These are phyloP conservation scores for Aspergillus ochraceus DNA, from an alignment of 2,329 filamentous ascomycete genomes.

Conservation along the genomic window DNA sequence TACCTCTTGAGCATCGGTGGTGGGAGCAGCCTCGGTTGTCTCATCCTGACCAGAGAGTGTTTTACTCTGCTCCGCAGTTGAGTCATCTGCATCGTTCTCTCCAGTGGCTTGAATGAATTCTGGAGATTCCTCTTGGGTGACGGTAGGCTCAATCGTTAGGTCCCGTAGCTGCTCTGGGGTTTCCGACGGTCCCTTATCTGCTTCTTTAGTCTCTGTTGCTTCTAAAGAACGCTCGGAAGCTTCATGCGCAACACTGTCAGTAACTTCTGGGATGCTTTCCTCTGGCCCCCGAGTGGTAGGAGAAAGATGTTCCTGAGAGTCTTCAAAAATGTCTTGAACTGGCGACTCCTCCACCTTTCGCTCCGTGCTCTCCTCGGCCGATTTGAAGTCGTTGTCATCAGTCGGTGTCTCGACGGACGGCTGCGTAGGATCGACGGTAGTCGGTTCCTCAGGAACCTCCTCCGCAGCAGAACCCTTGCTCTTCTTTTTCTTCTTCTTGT, in stretches of 20 bases:
- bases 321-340: slow-evolving; percentile 3
- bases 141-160: not conserved
- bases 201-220: not conserved
- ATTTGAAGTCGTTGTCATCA: not conserved
- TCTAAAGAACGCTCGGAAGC: not conserved
- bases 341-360: not conserved
- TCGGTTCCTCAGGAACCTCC: slow-evolving; percentile 8
- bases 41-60: not conserved
- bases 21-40: not conserved
- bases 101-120: not conserved
- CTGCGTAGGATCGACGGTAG: slow-evolving; percentile 1
- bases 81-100: not conserved
- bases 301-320: not conserved
- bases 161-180: not conserved
- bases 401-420: not conserved
- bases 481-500: slow-evolving; percentile 27
- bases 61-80: not conserved
- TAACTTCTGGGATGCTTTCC: not conserved
- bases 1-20: not conserved
- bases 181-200: not conserved
- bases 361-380: not conserved
- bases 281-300: not conserved
- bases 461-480: slow-evolving; percentile 9
- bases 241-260: not conserved
- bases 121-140: not conserved